Base-by-base conservation (phyloP, 1,139 yeast genomes). In the Suhomyces guaymorum region DNA sequence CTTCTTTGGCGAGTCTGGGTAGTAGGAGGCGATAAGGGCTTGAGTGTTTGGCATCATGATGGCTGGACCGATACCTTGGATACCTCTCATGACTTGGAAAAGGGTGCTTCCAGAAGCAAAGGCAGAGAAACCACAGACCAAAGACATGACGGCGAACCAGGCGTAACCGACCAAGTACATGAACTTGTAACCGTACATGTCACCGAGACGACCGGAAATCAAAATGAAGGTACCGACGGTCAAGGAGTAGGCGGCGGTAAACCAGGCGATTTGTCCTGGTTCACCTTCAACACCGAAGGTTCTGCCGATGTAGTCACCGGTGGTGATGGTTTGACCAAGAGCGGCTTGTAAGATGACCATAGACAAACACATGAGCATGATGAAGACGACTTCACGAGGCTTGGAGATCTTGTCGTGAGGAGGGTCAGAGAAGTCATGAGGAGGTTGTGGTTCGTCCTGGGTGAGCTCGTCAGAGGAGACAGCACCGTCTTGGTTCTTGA, bases 181-280 rank as follows among this genome's bases (percentile, higher is more conserved):
- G 24, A 39, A 51, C 46, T 78, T 78, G 47, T 78, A 78, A 4
- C 87, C 88, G 47, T 64, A 69, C 44, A 78, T 54, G 50, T 81
- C 87, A n/a, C 87, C 87, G 15, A 80, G 49, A 30, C 81, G 67
- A 8, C 88, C 88, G 1, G 81, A 71, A 3, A 75, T 59, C 21
- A 81, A 55, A 37, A 80, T 80, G 41, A 80, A 76, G 0, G 86
- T 75, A 8, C 86, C 86, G 10, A 74, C 78, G 0, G 84, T 74
- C 30, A 80, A 57, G 1, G 82, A 70, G 46, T 65, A 79, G 1
- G 80, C 65, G 0, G 84, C 82, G 4, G 79, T 61, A 51, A 75
- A 75, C 86, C 87, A 80, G 4, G 78, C 65, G 10, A 66, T 60
- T 49, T 67, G 69, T 5, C 81, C 81, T 1, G 63, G 53, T 3